Base-by-base conservation (phyloP, 2,329 filamentous ascomycete species). In the Cladosporium halotolerans region DNA sequence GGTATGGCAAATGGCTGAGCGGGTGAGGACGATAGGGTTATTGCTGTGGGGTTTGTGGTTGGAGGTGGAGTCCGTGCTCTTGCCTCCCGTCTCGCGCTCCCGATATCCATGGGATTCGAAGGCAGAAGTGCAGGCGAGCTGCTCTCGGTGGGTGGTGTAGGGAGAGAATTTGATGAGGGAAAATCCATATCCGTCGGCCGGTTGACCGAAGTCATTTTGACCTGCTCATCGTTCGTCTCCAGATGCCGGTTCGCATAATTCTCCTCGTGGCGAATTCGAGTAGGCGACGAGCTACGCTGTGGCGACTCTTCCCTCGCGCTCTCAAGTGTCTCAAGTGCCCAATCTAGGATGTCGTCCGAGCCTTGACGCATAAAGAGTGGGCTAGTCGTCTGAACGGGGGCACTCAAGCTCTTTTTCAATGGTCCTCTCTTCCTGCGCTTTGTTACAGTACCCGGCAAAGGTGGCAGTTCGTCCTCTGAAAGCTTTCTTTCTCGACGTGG, bases 401-500 rank as follows among this genome's bases (percentile, higher is more conserved):
- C 66, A 4, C 63, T 68, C 46, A 62, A 57, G 34, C 56, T 50
- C 48, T 66, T 55, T 47, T 61, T 66, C 54, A 69, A 51, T 0
- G 62, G 62, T 16, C 58, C 58, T 39, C 62, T 62, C 38, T 55
- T 63, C 33, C 63, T 55, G 31, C 67, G 60, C 47, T 64, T 65
- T 0, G 66, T 68, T 2, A 69, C 63, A 3, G 66, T 66, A n/a
- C 58, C 60, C 2, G 66, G 66, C 5, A 69, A 54, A 42, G 38
- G 59, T 57, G 8, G 34, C 9, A 13, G 58, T 46, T 45, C 52
- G 34, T 18, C 52, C 7, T 46, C 46, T 31, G 28, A 14, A 13
- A 46, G 14, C 31, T 44, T 31, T 11, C 14, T 28, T 9, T 28
- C 4, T n/a, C 33, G 43, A 28, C 41, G 34, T 36, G 55, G 32